A percentile compares a stretch with the other conserved stretches of the same genome.
Evolutionary conservation across 805 yeast species (phyloP).

Genomic region (Lipomyces spencermartinsiae): DNA sequence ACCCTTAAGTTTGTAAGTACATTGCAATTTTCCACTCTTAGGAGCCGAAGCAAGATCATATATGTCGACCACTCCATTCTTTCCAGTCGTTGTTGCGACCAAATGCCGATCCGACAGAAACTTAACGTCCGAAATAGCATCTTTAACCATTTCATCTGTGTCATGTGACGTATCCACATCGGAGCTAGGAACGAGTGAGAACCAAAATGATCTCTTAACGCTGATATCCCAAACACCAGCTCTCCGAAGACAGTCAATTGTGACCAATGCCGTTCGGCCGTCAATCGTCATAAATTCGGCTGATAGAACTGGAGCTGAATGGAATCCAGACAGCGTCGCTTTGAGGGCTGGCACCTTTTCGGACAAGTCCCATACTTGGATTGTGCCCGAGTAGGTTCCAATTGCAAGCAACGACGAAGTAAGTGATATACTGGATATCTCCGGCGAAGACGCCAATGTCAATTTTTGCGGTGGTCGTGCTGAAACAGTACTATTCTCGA

Average conservation of each 20-base stretch:
- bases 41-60: conserved; percentile 15
- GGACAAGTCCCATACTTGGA: conserved; percentile 13
- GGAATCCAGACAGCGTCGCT: conserved; percentile 4
- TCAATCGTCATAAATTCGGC: conserved; percentile 36
- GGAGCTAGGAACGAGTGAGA: neutral
- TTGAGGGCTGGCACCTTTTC: conserved; percentile 3
- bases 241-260: conserved; percentile 32
- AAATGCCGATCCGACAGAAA: conserved; percentile 6
- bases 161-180: neutral
- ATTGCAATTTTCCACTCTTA: conserved; percentile 1
- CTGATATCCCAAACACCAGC: conserved; percentile 30
- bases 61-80: conserved; percentile 22
- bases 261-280: conserved; percentile 17
- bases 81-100: conserved; percentile 23
- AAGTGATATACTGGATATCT: conserved; percentile 17
- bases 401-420: conserved; percentile 11
- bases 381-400: conserved; percentile 28
- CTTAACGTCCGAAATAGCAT: conserved; percentile 22
- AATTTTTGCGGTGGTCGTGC: conserved; percentile 9
- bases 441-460: conserved; percentile 12
- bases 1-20: conserved; percentile 16
- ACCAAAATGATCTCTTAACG: neutral
- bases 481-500: neutral
- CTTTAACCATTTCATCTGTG: conserved; percentile 15
- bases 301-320: conserved; percentile 28